Percentiles rank a stretch among this genome's conserved stretches.
These are phyloP conservation scores for Nectriaceae sp. DNA, from an alignment of 2,329 filamentous ascomycete species.

Conservation along the genomic window DNA sequence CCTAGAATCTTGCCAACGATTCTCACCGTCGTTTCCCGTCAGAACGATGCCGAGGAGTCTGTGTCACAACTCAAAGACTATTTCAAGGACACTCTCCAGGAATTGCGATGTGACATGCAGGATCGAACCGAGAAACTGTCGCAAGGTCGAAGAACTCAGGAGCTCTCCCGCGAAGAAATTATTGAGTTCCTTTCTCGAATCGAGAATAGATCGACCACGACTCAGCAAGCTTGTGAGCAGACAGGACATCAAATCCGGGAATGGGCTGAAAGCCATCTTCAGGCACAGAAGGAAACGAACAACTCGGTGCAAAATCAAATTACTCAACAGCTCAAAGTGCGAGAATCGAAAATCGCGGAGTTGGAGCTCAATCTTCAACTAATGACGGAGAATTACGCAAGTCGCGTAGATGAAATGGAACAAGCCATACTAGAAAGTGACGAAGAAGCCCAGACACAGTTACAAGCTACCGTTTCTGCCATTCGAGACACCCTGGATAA, in stretches of 20 bases:
- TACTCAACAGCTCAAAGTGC: conserved; percentile 16
- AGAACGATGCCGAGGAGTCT: conserved; percentile 11
- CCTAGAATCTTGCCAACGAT: conserved; percentile 18
- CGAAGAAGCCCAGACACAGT: conserved; percentile 13
- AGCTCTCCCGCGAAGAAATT: conserved; percentile 4
- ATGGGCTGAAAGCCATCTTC: conserved; percentile 6
- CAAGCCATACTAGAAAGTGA: conserved; percentile 8
- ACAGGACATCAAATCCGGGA: conserved; percentile 15
- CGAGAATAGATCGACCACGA: conserved; percentile 8
- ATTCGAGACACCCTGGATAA: conserved; percentile 24
- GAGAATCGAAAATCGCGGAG: conserved; percentile 20
- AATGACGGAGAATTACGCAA: conserved; percentile 16
- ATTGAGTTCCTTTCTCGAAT: conserved; percentile 9
- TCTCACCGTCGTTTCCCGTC: conserved; percentile 11
- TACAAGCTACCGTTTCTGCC: conserved; percentile 18
- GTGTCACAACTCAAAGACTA: conserved; percentile 4
- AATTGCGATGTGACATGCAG: conserved; percentile 6
- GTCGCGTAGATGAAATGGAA: conserved; percentile 20
- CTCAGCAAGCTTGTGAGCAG: conserved; percentile 16
- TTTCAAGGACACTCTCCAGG: conserved; percentile 6
- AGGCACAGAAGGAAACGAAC: neutral
- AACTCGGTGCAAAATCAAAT: conserved; percentile 13
- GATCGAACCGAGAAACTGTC: conserved; percentile 5
- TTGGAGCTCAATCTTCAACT: conserved; percentile 22
- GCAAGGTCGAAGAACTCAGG: conserved; percentile 1